These are phyloP conservation scores for Arachnomyces sp. DNA, from an alignment of 2,329 filamentous ascomycete species.

Conservation along the genomic window DNA sequence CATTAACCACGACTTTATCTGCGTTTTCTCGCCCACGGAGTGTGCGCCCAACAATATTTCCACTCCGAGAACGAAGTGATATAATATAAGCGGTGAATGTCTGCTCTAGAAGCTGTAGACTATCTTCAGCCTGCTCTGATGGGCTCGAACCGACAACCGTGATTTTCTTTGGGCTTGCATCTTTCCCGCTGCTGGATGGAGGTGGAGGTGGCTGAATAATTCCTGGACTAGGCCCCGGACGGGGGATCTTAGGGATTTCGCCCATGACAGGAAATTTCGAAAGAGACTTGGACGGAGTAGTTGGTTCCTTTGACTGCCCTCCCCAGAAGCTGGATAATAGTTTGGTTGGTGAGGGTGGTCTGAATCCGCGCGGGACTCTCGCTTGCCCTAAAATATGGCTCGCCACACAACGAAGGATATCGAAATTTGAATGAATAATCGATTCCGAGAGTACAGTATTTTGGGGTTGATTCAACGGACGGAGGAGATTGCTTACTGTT, in stretches of 20 bases:
- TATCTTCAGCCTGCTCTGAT: conserved; percentile 52
- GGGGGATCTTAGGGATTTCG: conserved; percentile 38
- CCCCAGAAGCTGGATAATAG: conserved; percentile 76
- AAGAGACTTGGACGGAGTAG: conserved; percentile 27
- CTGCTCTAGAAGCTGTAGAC: conserved; percentile 68
- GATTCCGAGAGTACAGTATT: conserved; percentile 46
- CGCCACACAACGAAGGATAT: conserved; percentile 63
- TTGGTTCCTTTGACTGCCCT: conserved; percentile 34
- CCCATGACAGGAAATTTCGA: conserved; percentile 31
- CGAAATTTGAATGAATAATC: conserved; percentile 69
- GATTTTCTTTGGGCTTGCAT: conserved; percentile 24
- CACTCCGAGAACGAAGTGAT: conserved; percentile 74
- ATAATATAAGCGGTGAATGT: conserved; percentile 78
- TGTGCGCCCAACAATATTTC: conserved; percentile 72
- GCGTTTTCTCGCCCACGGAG: conserved; percentile 62
- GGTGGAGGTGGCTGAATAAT: conserved; percentile 39
- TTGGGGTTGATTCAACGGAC: conserved; percentile 58
- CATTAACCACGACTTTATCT: conserved; percentile 76
- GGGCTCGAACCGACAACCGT: conserved; percentile 48
- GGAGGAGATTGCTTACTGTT: conserved; percentile 64
- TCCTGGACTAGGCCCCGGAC: conserved; percentile 28
- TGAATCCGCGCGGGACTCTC: conserved; percentile 53
- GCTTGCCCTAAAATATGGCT: conserved; percentile 57
- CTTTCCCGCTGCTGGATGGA: conserved; percentile 41
- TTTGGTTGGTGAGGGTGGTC: conserved; percentile 82